Evolutionary conservation across 2,329 filamentous ascomycete species (phyloP), one percentile per base, ranked within the genome.

Genomic region (Penicillium sp.): DNA sequence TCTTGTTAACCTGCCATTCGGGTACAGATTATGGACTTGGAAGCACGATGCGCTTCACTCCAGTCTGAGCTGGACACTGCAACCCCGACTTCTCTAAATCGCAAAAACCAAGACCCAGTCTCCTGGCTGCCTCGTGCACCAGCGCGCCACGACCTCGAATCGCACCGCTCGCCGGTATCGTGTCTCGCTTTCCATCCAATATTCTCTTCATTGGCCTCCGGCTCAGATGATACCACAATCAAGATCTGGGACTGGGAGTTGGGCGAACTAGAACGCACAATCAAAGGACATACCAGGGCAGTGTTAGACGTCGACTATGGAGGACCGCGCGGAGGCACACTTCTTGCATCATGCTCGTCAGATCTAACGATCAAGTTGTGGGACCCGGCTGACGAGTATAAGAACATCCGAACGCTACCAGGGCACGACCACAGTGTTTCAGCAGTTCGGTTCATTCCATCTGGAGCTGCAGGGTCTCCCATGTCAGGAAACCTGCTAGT

Each of bases 161-260:
- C 89, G 17, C 93, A 96, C 75, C 86, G 91, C 67, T 81, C 86
- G 25, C 85, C 90, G 15, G 87, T 97, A 58, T 96, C 89, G 56
- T 93, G 91, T 69, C 87, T 97, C 57, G 93, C 93, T 17, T 97
- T 97, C 71, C 93, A 97, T 72, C 93, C 93, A 0, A 83, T 94
- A 33, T 97, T 96, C 76, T 93, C 91, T 10, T 93, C 90, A 6
- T 81, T 97, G 23, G 93, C 93, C 10, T 94, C 91, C 0, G 93
- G 90, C 17, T 95, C 92, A 9, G 93, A 96, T 73, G 93, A 97
- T 74, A 90, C 86, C 54, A 96, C 90, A 8, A 96, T 97, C 74
- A 97, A 97, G 71, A 93, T 97, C 55, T 97, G 93, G 93, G 93
- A 97, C 71, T 97, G 92, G 89, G 93, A 97, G 70, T 78, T 95